Evolutionary conservation across 163 green algal species (phyloP).

Genomic region (Prototheca cutis): DNA sequence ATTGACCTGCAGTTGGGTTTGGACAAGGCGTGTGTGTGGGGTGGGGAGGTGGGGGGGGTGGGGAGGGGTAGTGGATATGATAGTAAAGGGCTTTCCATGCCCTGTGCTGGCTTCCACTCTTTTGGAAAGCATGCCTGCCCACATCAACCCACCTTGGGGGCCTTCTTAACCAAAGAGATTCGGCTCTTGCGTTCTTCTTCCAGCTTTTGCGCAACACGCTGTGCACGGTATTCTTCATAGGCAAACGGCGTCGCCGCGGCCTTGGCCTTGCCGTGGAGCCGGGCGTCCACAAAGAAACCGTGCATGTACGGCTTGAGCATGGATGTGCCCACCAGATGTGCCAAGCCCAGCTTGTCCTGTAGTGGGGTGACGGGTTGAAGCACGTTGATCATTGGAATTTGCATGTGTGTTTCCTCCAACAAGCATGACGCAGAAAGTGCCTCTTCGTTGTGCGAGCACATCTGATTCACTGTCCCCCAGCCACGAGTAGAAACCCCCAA

Average conservation of each 20-base stretch:
- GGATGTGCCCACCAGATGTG: constrained; percentile 81
- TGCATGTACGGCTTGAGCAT: constrained; percentile 97
- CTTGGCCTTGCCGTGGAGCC: constrained; percentile 86
- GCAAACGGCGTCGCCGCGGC: constrained; percentile 68
- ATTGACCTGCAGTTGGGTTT: constrained; percentile 25
- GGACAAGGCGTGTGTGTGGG: too few species aligned
- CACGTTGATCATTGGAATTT: too few species aligned
- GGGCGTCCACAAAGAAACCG: constrained; percentile 94
- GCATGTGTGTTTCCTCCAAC: too few species aligned
- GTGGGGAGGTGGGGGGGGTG: not conserved
- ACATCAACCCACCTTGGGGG: constrained; percentile 55
- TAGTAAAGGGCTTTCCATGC: too few species aligned
- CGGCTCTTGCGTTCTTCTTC: constrained; percentile 73
- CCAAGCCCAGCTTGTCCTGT: constrained; percentile 60
- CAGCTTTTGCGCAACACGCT: constrained; percentile 72
- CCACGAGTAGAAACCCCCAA: too few species aligned
- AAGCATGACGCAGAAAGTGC: too few species aligned
- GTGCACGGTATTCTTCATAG: constrained; percentile 78
- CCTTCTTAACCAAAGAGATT: constrained; percentile 69
- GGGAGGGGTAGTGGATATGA: not conserved
- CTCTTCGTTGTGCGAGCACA: too few species aligned
- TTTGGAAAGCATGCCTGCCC: too few species aligned
- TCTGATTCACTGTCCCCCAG: too few species aligned
- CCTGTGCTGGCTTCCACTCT: too few species aligned
- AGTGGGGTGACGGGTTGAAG: too few species aligned